phyloP scores from a whole-genome alignment of 768 basidiomycete species.

The Multifurca ochricompacta region DNA sequence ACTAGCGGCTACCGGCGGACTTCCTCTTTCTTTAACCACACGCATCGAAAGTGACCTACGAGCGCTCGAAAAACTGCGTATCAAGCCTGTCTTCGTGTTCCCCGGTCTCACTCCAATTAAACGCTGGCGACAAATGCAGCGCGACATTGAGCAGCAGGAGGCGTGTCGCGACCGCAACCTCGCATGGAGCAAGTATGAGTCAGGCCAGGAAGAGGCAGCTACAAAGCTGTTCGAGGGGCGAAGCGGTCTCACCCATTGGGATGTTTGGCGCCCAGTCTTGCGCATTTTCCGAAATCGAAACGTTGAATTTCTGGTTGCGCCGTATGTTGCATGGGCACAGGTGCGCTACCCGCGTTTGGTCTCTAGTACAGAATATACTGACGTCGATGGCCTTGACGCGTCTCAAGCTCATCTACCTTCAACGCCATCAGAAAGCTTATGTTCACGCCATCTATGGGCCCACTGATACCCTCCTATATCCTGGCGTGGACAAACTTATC shows the following conservation, averaged over 20 bases:
- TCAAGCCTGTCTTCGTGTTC: conserved; percentile 99
- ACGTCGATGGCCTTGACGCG: conserved; percentile 5
- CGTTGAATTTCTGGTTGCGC: conserved; percentile 94
- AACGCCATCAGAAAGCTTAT: conserved; percentile 87
- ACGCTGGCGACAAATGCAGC: conserved; percentile 57
- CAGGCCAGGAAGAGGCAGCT: conserved; percentile 83
- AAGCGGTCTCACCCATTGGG: conserved; percentile 67
- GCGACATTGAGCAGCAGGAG: conserved; percentile 43
- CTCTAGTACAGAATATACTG: neutral
- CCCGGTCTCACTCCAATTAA: conserved; percentile 77
- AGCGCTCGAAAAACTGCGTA: conserved; percentile 78
- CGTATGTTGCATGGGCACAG: conserved; percentile 94
- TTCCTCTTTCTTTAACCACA: conserved; percentile 79
- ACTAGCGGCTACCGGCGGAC: conserved; percentile 89
- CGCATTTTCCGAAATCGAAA: conserved; percentile 90
- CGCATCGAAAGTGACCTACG: conserved; percentile 92
- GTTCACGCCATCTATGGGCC: conserved; percentile 92
- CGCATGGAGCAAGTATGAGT: conserved; percentile 93
- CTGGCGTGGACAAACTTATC: conserved; percentile 83
- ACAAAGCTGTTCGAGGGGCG: conserved; percentile 76
- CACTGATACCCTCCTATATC: conserved; percentile 84
- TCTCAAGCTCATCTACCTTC: conserved; percentile 82
- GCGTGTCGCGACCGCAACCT: conserved; percentile 69
- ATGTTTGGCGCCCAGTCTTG: conserved; percentile 90
- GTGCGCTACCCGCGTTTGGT: conserved; percentile 39